These are phyloP conservation scores for Salix koriyanagi DNA, from an alignment of 345 rosid genomes.

Conservation along the genomic window DNA sequence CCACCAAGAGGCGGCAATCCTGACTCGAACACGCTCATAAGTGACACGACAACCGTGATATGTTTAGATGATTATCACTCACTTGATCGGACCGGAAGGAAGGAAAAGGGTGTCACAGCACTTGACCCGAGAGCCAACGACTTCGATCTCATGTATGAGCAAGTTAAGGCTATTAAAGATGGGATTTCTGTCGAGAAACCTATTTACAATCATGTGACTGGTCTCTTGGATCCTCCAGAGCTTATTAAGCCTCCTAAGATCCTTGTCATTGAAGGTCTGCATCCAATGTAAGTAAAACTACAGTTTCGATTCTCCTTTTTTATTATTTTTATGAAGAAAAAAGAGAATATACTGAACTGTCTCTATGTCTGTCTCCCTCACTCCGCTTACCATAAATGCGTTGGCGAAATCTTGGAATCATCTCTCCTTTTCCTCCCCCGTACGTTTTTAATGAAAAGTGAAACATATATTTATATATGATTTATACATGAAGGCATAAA, in stretches of 20 bases:
- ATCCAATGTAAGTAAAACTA: conserved; percentile 74
- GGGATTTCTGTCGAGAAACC: conserved; percentile 84
- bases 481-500: not conserved
- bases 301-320: not conserved
- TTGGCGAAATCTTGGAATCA: not conserved
- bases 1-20: conserved; percentile 96
- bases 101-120: conserved; percentile 88
- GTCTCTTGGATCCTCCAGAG: conserved; percentile 90
- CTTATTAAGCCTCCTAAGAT: conserved; percentile 90
- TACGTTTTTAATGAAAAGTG: not conserved
- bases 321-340: not conserved
- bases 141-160: conserved; percentile 95
- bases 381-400: not conserved
- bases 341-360: not conserved
- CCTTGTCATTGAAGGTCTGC: conserved; percentile 95
- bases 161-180: conserved; percentile 78
- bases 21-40: conserved; percentile 89
- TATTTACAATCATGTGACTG: conserved; percentile 87
- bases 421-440: not conserved
- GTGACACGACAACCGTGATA: conserved; percentile 86
- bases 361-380: not conserved
- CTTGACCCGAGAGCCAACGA: conserved; percentile 87
- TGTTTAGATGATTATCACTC: conserved; percentile 95
- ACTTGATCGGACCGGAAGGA: conserved; percentile 77
- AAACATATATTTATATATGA: not conserved